Conservation (phyloP, 1,284 basidiomycete genomes). For the Ganoderma leucocontextum region DNA sequence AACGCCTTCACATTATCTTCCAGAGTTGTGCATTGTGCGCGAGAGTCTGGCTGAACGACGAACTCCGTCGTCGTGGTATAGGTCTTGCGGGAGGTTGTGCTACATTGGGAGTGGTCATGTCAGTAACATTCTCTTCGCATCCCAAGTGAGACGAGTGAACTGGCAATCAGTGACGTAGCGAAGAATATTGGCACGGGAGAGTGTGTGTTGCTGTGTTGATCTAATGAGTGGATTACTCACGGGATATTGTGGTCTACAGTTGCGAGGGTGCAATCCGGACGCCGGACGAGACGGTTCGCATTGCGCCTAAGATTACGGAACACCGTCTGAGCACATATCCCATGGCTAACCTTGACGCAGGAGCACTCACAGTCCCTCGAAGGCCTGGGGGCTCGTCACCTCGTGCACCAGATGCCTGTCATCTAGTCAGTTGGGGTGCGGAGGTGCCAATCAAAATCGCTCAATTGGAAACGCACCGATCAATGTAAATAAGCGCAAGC, state of each 20-base stretch:
- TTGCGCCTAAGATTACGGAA: slow-evolving; percentile 60
- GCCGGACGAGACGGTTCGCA: slow-evolving; percentile 84
- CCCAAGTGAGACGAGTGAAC: slow-evolving; percentile 5
- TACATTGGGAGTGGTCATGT: slow-evolving; percentile 41
- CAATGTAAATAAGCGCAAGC: slow-evolving; percentile 91
- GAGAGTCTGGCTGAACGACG: slow-evolving; percentile 89
- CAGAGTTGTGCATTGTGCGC: slow-evolving; percentile 90
- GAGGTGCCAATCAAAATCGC: slow-evolving; percentile 17
- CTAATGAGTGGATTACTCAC: slow-evolving; percentile 56
- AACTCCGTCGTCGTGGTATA: slow-evolving; percentile 83
- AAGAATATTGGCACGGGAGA: not conserved
- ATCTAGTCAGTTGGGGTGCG: no score
- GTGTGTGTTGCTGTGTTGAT: not conserved
- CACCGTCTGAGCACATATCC: slow-evolving; percentile 9
- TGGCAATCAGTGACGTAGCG: not conserved
- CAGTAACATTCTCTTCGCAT: not conserved
- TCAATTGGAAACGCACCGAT: slow-evolving; percentile 64
- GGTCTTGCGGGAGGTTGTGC: slow-evolving; percentile 87
- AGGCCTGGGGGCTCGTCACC: slow-evolving; percentile 96
- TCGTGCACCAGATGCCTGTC: slow-evolving; percentile 92
- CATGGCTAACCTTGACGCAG: slow-evolving; percentile 1
- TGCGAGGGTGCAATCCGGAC: slow-evolving; percentile 94
- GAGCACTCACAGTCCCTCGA: slow-evolving; percentile 84
- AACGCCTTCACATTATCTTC: slow-evolving; percentile 97
- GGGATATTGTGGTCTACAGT: slow-evolving; percentile 97